Evolutionary conservation across 768 basidiomycete genomes (phyloP).

Genomic region (Xerocomellus chrysenteron): DNA sequence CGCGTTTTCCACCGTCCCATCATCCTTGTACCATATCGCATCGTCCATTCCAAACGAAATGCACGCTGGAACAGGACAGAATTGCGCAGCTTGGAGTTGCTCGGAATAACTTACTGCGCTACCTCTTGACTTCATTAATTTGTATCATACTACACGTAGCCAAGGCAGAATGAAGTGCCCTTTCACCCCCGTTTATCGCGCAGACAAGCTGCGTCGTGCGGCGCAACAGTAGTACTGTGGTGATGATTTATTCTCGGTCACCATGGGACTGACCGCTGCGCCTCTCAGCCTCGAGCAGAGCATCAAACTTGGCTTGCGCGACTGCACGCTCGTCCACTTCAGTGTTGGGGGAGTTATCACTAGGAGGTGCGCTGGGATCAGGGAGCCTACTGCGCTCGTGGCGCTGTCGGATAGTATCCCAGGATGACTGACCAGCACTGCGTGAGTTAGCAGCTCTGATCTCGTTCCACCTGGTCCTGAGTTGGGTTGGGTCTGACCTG

Average conservation of each 20-base stretch:
- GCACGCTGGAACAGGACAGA: constrained; percentile 4
- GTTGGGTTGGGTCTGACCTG: constrained; percentile 6
- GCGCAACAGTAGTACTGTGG: background rate
- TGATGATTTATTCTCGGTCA: constrained; percentile 5
- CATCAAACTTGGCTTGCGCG: constrained; percentile 60
- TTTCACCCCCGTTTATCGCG: background rate
- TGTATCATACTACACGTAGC: constrained; percentile 6
- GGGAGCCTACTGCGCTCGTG: constrained; percentile 40
- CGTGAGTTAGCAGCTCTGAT: constrained; percentile 56
- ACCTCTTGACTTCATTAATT: constrained; percentile 4
- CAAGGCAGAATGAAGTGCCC: background rate
- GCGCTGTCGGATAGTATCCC: constrained; percentile 66
- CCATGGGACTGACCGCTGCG: constrained; percentile 30
- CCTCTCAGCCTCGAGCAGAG: constrained; percentile 58
- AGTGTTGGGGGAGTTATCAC: constrained; percentile 3
- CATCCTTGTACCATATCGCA: constrained; percentile 3
- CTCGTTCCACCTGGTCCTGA: constrained; percentile 58
- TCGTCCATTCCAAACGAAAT: constrained; percentile 9
- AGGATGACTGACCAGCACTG: constrained; percentile 49
- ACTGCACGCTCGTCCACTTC: constrained; percentile 35
- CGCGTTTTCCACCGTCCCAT: background rate
- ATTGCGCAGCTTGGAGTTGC: constrained; percentile 6
- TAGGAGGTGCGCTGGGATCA: constrained; percentile 5
- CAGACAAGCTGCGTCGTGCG: background rate
- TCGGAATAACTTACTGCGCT: constrained; percentile 3